phyloP scores from a whole-genome alignment of 352 stramenopile species.

The Phytophthora fragariaefolia region DNA sequence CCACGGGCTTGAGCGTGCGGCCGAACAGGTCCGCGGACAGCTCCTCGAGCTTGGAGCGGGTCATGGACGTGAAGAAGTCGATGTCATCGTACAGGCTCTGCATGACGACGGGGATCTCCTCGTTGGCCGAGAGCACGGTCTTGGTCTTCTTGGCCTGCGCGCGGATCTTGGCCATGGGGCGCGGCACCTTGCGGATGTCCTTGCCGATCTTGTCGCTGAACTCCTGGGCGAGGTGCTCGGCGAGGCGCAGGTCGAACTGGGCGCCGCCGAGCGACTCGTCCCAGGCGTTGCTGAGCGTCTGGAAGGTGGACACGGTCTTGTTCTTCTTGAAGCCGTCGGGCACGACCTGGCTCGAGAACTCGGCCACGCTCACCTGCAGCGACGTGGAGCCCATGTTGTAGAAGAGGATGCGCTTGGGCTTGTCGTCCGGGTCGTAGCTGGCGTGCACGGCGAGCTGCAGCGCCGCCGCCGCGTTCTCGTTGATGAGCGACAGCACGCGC shows the following conservation, averaged over 20 bases:
- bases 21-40: constrained; percentile 90
- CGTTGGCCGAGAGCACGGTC: constrained; percentile 97
- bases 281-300: constrained; percentile 95
- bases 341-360: constrained; percentile 86
- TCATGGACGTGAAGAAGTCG: constrained; percentile 93
- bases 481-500: constrained; percentile 96
- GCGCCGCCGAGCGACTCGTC: constrained; percentile 92
- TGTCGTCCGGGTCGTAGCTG: constrained; percentile 66
- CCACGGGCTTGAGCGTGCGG: constrained; percentile 86
- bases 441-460: constrained; percentile 96
- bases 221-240: constrained; percentile 93
- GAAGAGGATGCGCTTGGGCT: constrained; percentile 94
- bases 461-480: constrained; percentile 98
- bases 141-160: constrained; percentile 97
- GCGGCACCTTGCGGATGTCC: constrained; percentile 90
- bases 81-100: constrained; percentile 95
- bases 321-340: constrained; percentile 92
- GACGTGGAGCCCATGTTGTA: constrained; percentile 98
- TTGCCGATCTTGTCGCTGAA: constrained; percentile 94
- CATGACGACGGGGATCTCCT: constrained; percentile 95
- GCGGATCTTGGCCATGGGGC: constrained; percentile 96
- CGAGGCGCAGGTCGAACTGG: constrained; percentile 93
- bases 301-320: constrained; percentile 92
- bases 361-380: constrained; percentile 89
- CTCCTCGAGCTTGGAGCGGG: constrained; percentile 92